Base-by-base conservation (phyloP, 1,284 basidiomycete species). In the Trametes pubescens region DNA sequence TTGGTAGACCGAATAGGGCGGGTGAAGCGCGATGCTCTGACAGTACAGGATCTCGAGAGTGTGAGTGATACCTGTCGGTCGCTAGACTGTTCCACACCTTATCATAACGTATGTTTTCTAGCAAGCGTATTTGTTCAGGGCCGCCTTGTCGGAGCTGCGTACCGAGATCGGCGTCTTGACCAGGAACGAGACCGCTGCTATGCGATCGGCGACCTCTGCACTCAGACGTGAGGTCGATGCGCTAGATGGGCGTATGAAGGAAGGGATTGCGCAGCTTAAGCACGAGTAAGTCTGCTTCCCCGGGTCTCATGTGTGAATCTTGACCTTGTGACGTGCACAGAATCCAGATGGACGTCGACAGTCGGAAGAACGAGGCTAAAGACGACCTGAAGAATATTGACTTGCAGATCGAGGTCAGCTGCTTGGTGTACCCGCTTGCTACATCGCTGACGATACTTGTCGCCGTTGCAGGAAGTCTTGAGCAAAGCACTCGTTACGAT, bases 71-170 rank as follows among this genome's bases (percentile, higher is more conserved):
- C 10, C 44, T 11, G 22, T 16, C 26, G 7, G 13, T 4, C 29
- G 4, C 7, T 5, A 16, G 10, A 7, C 13, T 1, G 4, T 24
- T 4, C 13, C 11, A 11, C 14, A 7, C 14, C 24, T 29, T 6
- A 48, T 10, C 26, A 7, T 16, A 24, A 1, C 21, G 3, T 2
- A 8, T 24, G 10, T 7, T n/a, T 14, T 56, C 4, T 54, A 97
- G 95, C 92, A 97, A 88, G 95, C 95, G 13, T 99, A 99, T 76
- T 83, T 99, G 29, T 99, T 98, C 78, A 89, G 91, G 58, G 97
- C 98, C 11, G 98, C 97, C 0, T 77, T 99, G 29, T 93, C 94
- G 0, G 96, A 99, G 76, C 82, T 98, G 47, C 87, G 95, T 18
- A 92, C 94, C 5, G 97, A 98, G 73, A 86, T 95, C 46, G 89